Evolutionary conservation across 129 eudicot genomes (phyloP), one percentile per base, ranked within the genome.

Genomic region (Glebionis coronaria): DNA sequence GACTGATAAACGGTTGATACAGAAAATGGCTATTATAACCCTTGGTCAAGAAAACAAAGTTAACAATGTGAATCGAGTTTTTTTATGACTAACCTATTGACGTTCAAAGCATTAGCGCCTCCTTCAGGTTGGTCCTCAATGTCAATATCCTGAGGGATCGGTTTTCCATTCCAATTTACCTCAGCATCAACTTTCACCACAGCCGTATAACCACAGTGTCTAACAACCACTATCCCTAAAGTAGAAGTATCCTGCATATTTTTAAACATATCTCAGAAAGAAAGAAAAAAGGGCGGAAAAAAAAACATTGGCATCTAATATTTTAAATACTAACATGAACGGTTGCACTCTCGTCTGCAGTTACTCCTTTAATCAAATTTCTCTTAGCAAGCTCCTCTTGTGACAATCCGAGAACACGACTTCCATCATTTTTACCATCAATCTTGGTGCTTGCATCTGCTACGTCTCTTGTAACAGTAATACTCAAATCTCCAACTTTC

Each of bases 301-400:
- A 12, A 53, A 38, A 62, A 11, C 40, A 21, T 4, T 9, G 3
- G 3, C 15, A 45, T 23, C 44, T 44, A 27, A 44, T 69, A 27
- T 47, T 70, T 28, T 57, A 14, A 14, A 56, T 71, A 83, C 98
- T 72, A 21, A 92, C 98, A 84, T 86, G 92, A 59, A 88, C 95
- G 6, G 95, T 88, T 35, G 95, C 96, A 64, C 92, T 93, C 78
- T 93, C 98, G 63, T 93, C 98, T 54, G 98, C 98, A 20, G 98
- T 93, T 74, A 93, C 76, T 72, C 98, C 98, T 75, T 93, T 93
- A 61, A 93, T 81, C 76, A 93, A 70, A 79, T 93, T 93, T 70
- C 96, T 77, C 77, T 83, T 77, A 14, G 96, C 89, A 69, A 88
- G 87, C 76, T 88, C 95, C 74, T 86, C 92, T 5, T 71, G 80